A percentile compares a stretch with the other conserved stretches of the same genome.
Evolutionary conservation across 1,139 yeast species (phyloP).

Genomic region (Wickerhamomyces sp.): DNA sequence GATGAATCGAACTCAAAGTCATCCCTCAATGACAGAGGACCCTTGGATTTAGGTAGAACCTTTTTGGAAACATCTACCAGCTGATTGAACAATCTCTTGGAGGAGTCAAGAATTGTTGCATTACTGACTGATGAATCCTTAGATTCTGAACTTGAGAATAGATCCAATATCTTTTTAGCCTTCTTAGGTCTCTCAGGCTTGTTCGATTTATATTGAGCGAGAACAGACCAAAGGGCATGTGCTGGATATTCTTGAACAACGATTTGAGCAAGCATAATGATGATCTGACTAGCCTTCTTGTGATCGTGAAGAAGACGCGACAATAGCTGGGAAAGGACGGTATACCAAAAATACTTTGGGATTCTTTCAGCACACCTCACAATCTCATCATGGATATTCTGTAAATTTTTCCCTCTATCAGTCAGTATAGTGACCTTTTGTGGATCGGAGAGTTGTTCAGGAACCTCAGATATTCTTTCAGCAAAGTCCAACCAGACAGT

Average conservation of each 20-base stretch:
- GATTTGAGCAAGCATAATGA: conserved; percentile 51
- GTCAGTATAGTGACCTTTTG: conserved; percentile 21
- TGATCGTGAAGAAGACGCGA: conserved; percentile 74
- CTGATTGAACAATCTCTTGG: conserved; percentile 27
- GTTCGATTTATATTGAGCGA: conserved; percentile 70
- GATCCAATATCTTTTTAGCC: conserved; percentile 42
- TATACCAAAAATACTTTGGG: conserved; percentile 70
- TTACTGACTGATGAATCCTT: conserved; percentile 11
- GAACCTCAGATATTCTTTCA: conserved; percentile 25
- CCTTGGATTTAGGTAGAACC: conserved; percentile 26
- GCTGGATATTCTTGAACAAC: conserved; percentile 67
- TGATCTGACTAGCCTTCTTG: conserved; percentile 47
- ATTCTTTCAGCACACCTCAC: conserved; percentile 40
- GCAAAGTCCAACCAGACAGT: conserved; percentile 93
- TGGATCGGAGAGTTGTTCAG: conserved; percentile 12
- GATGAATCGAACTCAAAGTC: conserved; percentile 46
- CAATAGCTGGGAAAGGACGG: conserved; percentile 80
- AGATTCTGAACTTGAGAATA: conserved; percentile 16
- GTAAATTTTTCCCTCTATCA: conserved; percentile 36
- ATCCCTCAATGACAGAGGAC: conserved; percentile 32
- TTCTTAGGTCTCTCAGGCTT: conserved; percentile 51
- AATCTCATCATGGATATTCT: conserved; percentile 49
- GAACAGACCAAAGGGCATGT: conserved; percentile 80
- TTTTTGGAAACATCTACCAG: conserved; percentile 30
- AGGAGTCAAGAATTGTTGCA: conserved; percentile 16